These are phyloP conservation scores for Mycosarcoma maydis DNA, from an alignment of 1,284 basidiomycete genomes.

Conservation along the genomic window DNA sequence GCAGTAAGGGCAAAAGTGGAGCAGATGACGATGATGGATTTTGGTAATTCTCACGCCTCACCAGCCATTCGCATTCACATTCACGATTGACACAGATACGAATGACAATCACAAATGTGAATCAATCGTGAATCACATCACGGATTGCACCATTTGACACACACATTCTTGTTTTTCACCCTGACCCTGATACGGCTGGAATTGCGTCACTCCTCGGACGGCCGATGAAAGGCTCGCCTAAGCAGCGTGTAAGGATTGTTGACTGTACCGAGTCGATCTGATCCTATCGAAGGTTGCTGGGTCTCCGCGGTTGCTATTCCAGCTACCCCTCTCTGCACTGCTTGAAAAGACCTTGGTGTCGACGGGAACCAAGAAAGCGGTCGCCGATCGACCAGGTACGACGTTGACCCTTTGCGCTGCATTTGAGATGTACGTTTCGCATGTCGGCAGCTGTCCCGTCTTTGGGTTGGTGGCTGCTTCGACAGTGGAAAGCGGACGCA, in stretches of 20 bases:
- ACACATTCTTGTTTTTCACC: not conserved
- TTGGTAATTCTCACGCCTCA: too few species aligned
- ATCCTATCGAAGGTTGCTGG: conserved; percentile 3
- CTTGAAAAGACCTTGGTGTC: not conserved
- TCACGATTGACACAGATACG: too few species aligned
- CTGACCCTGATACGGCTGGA: not conserved
- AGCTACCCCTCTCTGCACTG: conserved; percentile 4
- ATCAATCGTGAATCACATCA: too few species aligned
- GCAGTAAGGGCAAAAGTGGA: conserved; percentile 73
- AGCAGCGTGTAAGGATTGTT: conserved; percentile 3
- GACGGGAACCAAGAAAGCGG: conserved; percentile 32
- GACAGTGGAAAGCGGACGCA: conserved; percentile 1
- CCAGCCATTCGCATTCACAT: too few species aligned
- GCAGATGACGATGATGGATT: conserved; percentile 82
- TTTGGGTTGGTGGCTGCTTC: not conserved
- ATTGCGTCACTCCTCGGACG: not conserved
- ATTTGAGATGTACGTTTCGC: conserved; percentile 53
- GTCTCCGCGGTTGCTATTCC: not conserved
- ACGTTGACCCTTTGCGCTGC: conserved; percentile 35
- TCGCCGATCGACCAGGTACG: conserved; percentile 11
- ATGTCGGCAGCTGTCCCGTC: conserved; percentile 10
- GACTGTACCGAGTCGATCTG: not conserved
- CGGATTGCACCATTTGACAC: too few species aligned
- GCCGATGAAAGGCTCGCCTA: not conserved
- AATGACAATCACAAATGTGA: too few species aligned